Evolutionary conservation across 2,329 filamentous ascomycete genomes (phyloP), one percentile per base, ranked within the genome.

Genomic region (Coleophoma crateriformis): DNA sequence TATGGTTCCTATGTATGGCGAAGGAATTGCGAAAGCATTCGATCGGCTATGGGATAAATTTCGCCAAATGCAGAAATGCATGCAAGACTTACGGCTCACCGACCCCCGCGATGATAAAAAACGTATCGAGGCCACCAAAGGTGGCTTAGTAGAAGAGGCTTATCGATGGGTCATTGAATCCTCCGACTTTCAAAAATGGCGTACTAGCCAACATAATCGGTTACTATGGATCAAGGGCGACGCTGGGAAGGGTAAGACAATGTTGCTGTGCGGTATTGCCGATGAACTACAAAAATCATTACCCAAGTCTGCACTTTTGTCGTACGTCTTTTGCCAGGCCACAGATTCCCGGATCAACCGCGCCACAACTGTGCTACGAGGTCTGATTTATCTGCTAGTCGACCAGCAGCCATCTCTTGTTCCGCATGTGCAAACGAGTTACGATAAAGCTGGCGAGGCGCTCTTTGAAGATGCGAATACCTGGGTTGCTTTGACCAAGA

Each of bases 281-380:
- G 27, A 27, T 27, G 8, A 27, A 10, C 8, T 27, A 27, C 6
- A 27, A 7, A 10, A 27, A 27, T 10, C 27, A 27, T 4, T 27
- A 27, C 7, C 27, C 3, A 19, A 19, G 27, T 27, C 27, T 27
- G 27, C 27, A 19, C 27, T 27, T 10, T 27, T 27, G 27, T 27
- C 27, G 6, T 27, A 27, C 27, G 73, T 73, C 57, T 71, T 76
- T 58, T 77, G 68, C 55, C 65, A 77, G 54, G 60, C 61, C 8
- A 67, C 65, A 4, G 58, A 74, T 39, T 11, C 49, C 1, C 47
- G 55, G 0, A 22, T 72, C 15, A 74, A 71, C 49, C 71, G 55
- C 41, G 68, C 68, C 0, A 63, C 56, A 0, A 61, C 71, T 0
- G 67, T 75, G 0, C 52, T 77, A 2, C 65, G 69, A 0, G 71